Base-by-base conservation (phyloP, 495 filamentous ascomycete genomes). In the Talaromyces stipitatus region DNA sequence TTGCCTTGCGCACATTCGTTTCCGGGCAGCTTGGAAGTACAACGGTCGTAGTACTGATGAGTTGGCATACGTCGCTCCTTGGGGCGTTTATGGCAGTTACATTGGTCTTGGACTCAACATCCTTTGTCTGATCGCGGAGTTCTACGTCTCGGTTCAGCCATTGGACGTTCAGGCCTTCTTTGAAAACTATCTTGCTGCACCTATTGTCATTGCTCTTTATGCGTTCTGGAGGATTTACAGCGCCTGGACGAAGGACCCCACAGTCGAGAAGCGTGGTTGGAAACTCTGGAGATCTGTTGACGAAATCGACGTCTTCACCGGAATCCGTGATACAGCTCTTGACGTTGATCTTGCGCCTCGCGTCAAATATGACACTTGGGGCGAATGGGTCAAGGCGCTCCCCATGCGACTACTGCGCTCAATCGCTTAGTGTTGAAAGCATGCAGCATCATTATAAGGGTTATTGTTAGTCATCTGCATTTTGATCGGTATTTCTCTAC, bases 1-100 rank as follows among this genome's bases (percentile, higher is more conserved):
- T 67, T 86, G 81, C 69, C 63, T 88, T 12, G 78, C 86, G 2
- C 88, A 91, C 62, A 88, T 92, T 64, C 82, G 87, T 24, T 89
- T 90, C 80, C 82, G 88, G 18, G 65, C 69, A 18, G 87, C 72
- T 58, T 82, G 79, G 81, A 62, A 61, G 27, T 57, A 66, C 68
- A 70, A 83, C 45, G 85, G 84, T 27, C 80, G 78, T 58, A 70
- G 70, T n/a, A 58, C 86, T 0, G 83, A 88, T 27, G 87, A 92
- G 66, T 79, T 94, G 23, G 84, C 87, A 1, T 94, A 83, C 72
- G 68, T 75, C 56, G 82, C 89, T 11, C 64, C 79, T 16, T 78
- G 81, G 43, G 89, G 89, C 53, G 74, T 89, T 6, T 80, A 71
- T 29, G 89, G 89, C 57, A 86, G 83, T 24, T 90, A 69, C 53